These are phyloP conservation scores for Apophysomyces ossiformis DNA, from an alignment of 371 early-diverging fungal species.

Conservation along the genomic window DNA sequence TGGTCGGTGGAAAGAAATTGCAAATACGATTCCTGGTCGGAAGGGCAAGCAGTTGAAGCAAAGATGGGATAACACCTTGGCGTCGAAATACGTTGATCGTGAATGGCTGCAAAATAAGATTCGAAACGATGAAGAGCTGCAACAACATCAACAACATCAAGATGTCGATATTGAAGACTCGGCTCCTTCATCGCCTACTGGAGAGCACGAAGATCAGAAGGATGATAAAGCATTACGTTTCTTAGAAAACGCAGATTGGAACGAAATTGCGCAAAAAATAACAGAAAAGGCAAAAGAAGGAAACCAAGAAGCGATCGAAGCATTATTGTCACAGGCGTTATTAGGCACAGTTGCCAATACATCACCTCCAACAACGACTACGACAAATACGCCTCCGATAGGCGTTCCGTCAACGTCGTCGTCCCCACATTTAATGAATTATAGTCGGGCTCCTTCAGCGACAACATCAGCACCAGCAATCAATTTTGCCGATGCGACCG, in stretches of 20 bases:
- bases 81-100: slow-evolving; percentile 37
- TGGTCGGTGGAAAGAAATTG: slow-evolving; percentile 49
- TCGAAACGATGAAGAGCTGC: slow-evolving; percentile 21
- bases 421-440: slow-evolving; percentile 8
- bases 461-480: slow-evolving; percentile 24
- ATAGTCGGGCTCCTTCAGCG: slow-evolving; percentile 2
- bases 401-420: slow-evolving; percentile 6
- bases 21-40: slow-evolving; percentile 40
- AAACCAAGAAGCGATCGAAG: slow-evolving; percentile 48
- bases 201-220: not conserved
- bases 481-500: slow-evolving; percentile 47
- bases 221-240: slow-evolving; percentile 1
- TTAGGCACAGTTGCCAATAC: slow-evolving; percentile 19
- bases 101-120: slow-evolving; percentile 37
- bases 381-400: not conserved
- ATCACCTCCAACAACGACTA: not conserved
- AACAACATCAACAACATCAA: slow-evolving; percentile 12
- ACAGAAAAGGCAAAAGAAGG: slow-evolving; percentile 48
- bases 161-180: slow-evolving; percentile 28
- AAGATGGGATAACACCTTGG: slow-evolving; percentile 43
- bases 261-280: slow-evolving; percentile 47
- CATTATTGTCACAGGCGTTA: slow-evolving; percentile 45
- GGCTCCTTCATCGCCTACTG: slow-evolving; percentile 22
- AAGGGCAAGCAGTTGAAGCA: slow-evolving; percentile 46
- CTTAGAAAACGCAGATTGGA: slow-evolving; percentile 22